phyloP scores from a whole-genome alignment of 768 basidiomycete genomes.

The Nidularia pulvinata region DNA sequence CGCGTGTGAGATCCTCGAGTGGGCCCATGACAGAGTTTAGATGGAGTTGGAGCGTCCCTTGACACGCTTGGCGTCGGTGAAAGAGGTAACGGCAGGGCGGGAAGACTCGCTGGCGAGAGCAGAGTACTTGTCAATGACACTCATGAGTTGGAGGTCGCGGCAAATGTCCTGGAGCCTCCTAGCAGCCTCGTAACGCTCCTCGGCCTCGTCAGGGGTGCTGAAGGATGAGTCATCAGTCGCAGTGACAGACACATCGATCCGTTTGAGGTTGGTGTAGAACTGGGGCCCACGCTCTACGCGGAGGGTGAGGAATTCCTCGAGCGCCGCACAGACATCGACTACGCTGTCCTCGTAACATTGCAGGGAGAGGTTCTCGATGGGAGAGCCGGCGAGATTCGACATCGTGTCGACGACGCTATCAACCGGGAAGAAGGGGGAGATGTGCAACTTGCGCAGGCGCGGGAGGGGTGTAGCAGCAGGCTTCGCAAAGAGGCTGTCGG shows the following conservation, averaged over 20 bases:
- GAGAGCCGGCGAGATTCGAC: conserved; percentile 54
- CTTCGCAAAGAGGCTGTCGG: conserved; percentile 40
- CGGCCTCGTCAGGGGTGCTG: conserved; percentile 29
- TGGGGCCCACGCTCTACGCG: conserved; percentile 46
- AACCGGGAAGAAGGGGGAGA: conserved; percentile 61
- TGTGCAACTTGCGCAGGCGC: conserved; percentile 54
- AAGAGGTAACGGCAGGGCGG: conserved; percentile 8
- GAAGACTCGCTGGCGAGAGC: conserved; percentile 10
- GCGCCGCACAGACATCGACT: conserved; percentile 55
- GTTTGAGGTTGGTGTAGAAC: conserved; percentile 48
- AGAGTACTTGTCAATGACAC: conserved; percentile 24
- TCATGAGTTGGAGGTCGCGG: conserved; percentile 41
- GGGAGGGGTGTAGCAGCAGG: conserved; percentile 42
- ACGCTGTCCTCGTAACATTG: conserved; percentile 66
- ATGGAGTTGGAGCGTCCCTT: conserved; percentile 21
- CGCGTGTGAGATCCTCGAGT: not conserved
- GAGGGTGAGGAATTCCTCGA: conserved; percentile 54
- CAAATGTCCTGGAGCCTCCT: conserved; percentile 48
- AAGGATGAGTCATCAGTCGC: conserved; percentile 21
- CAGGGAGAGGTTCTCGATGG: conserved; percentile 56
- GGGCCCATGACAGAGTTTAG: conserved; percentile 3
- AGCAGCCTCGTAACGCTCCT: conserved; percentile 36
- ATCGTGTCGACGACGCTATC: conserved; percentile 61
- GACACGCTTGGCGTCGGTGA: conserved; percentile 15
- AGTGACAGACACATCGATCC: conserved; percentile 49